Evolutionary conservation across 345 rosid species (phyloP).

Genomic region (Heritiera littoralis): DNA sequence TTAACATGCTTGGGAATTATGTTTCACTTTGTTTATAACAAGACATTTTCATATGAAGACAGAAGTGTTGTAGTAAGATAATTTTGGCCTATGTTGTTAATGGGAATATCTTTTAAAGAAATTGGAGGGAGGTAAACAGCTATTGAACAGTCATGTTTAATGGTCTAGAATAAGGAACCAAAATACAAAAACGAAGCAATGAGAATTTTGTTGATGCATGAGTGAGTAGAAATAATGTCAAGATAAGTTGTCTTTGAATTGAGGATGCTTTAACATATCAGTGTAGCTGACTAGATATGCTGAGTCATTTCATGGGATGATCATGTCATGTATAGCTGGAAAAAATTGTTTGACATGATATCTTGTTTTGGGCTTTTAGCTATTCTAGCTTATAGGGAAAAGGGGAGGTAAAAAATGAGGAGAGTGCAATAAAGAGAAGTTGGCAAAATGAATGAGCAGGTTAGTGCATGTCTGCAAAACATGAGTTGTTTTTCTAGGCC

Average conservation of each 20-base stretch:
- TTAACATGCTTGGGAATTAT: slow-evolving; percentile 7
- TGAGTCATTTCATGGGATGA: background rate
- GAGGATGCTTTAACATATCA: background rate
- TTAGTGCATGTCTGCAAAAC: background rate
- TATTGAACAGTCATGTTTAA: background rate
- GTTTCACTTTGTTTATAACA: background rate
- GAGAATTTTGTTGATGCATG: background rate
- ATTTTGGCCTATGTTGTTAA: background rate
- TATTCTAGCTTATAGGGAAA: background rate
- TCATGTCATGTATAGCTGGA: background rate
- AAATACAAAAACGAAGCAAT: background rate
- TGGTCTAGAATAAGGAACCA: background rate
- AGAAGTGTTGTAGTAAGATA: background rate
- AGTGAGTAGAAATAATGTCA: background rate
- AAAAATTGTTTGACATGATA: background rate
- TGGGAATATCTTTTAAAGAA: background rate
- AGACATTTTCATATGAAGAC: background rate
- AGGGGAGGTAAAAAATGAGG: background rate
- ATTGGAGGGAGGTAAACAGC: background rate
- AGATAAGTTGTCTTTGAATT: background rate
- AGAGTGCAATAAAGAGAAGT: background rate
- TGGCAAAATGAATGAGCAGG: background rate
- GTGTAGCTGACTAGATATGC: background rate
- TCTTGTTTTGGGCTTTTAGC: background rate
- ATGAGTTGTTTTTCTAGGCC: slow-evolving; percentile 2